Percentiles rank a stretch among this genome's conserved stretches.
phyloP scores from a whole-genome alignment of 2,329 filamentous ascomycete species.

The Trichophyton simii region DNA sequence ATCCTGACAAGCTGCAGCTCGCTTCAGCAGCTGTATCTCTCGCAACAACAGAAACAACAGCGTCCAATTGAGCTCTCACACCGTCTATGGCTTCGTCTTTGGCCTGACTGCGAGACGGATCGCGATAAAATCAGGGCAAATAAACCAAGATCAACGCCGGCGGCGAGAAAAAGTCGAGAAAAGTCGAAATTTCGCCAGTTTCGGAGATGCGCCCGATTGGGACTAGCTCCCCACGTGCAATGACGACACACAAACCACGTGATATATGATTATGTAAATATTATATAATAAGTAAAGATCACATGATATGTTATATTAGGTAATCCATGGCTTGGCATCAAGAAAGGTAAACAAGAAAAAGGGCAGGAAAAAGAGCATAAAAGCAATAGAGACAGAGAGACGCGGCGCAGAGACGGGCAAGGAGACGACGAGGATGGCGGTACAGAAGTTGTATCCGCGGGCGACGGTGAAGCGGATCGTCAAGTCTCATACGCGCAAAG shows the following conservation, averaged over 20 bases:
- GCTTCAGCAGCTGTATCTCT: not conserved
- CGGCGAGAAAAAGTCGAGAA: not conserved
- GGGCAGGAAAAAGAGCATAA: not conserved
- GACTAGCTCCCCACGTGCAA: slow-evolving; percentile 1
- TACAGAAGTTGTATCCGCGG: slow-evolving; percentile 66
- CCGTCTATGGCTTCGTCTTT: too few relatives aligned
- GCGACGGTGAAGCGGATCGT: slow-evolving; percentile 77
- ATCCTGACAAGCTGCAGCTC: slow-evolving; percentile 41
- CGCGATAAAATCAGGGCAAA: not conserved
- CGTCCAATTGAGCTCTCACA: too few relatives aligned
- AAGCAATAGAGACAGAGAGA: not conserved
- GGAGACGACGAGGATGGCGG: slow-evolving; percentile 37
- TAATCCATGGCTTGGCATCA: not conserved
- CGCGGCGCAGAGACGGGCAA: not conserved
- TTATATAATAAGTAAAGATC: not conserved
- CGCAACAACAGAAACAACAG: not conserved
- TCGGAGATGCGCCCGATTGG: not conserved
- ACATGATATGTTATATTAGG: not conserved
- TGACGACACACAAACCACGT: not conserved
- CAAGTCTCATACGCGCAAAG: slow-evolving; percentile 73
- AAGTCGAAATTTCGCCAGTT: not conserved
- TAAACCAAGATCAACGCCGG: not conserved
- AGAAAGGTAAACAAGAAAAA: not conserved
- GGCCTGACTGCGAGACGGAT: too few relatives aligned
- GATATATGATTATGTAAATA: not conserved